phyloP scores from a whole-genome alignment of 1,284 basidiomycete genomes.

The Macrocystidia cucumis region DNA sequence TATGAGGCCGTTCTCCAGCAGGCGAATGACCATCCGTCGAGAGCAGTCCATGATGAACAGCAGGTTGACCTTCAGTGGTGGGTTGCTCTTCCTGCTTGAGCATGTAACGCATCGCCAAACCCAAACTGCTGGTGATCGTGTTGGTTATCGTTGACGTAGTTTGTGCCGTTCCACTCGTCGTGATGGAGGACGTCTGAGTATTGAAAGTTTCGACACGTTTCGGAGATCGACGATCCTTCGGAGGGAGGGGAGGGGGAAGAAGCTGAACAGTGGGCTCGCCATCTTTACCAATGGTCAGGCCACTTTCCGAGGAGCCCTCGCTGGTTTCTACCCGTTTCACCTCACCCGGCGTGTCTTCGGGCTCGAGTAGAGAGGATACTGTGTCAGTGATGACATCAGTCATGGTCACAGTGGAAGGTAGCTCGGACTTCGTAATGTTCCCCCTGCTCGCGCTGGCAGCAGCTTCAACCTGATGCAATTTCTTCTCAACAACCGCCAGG shows the following conservation, averaged over 20 bases:
- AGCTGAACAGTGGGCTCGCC: constrained; percentile 8
- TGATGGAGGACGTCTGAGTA: constrained; percentile 8
- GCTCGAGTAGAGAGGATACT: constrained; percentile 27
- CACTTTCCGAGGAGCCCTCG: constrained; percentile 31
- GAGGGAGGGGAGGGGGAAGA: constrained; percentile 15
- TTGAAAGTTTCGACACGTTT: constrained; percentile 1
- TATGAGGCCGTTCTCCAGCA: constrained; percentile 66
- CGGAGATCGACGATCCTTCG: constrained; percentile 16
- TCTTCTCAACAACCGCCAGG: constrained; percentile 30
- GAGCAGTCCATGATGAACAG: constrained; percentile 41
- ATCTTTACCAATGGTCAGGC: constrained; percentile 25
- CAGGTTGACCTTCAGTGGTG: constrained; percentile 21
- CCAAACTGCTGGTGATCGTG: constrained; percentile 44
- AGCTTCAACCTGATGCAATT: constrained; percentile 43
- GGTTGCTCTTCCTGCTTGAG: constrained; percentile 28
- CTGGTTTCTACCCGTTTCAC: too few relatives aligned
- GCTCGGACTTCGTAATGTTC: too few relatives aligned
- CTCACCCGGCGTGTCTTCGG: too few relatives aligned
- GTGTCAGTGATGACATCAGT: constrained; percentile 11
- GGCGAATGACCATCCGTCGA: constrained; percentile 31
- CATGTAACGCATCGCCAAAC: constrained; percentile 51
- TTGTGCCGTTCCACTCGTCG: constrained; percentile 5
- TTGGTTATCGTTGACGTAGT: constrained; percentile 31
- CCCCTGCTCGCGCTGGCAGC: constrained; percentile 2
- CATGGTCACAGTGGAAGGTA: constrained; percentile 14